phyloP scores from a whole-genome alignment of 192 early-diverging fungal genomes.

The Kappamyces sp. region DNA sequence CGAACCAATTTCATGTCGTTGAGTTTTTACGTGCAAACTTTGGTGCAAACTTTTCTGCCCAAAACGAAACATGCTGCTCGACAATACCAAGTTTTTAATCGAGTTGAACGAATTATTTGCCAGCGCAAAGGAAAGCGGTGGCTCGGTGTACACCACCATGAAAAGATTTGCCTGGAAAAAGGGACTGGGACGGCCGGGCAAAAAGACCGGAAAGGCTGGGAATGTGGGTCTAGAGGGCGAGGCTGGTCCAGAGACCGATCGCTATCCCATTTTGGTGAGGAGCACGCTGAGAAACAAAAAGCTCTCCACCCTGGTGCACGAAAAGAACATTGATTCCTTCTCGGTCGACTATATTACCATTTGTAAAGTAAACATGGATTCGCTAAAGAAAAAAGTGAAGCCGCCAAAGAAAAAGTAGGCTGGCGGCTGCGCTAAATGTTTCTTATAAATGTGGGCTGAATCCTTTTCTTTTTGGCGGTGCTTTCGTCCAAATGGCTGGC shows the following conservation, averaged over 20 bases:
- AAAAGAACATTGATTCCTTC: slow-evolving; percentile 35
- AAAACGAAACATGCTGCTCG: neutral
- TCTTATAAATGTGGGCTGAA: no score
- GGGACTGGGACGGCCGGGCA: neutral
- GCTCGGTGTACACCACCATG: no score
- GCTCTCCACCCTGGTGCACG: slow-evolving; percentile 17
- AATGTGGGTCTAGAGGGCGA: neutral
- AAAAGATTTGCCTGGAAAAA: neutral
- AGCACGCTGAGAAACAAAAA: neutral
- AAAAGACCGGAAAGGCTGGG: neutral
- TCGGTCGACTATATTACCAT: slow-evolving; percentile 34
- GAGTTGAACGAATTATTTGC: neutral
- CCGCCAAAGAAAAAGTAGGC: slow-evolving; percentile 36
- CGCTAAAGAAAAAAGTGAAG: slow-evolving; percentile 46
- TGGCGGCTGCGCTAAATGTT: no score
- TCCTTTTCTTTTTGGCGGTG: no score
- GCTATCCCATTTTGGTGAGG: neutral
- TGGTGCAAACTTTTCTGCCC: neutral
- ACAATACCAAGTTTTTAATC: slow-evolving; percentile 1
- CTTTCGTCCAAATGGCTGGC: no score
- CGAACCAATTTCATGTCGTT: slow-evolving; percentile 39
- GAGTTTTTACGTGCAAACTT: slow-evolving; percentile 2
- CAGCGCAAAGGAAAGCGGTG: neutral
- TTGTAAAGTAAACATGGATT: slow-evolving; percentile 36
- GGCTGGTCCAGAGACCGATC: neutral